Evolutionary conservation across 139 green algal species (phyloP).

Genomic region (Raphidocelis subcapitata): DNA sequence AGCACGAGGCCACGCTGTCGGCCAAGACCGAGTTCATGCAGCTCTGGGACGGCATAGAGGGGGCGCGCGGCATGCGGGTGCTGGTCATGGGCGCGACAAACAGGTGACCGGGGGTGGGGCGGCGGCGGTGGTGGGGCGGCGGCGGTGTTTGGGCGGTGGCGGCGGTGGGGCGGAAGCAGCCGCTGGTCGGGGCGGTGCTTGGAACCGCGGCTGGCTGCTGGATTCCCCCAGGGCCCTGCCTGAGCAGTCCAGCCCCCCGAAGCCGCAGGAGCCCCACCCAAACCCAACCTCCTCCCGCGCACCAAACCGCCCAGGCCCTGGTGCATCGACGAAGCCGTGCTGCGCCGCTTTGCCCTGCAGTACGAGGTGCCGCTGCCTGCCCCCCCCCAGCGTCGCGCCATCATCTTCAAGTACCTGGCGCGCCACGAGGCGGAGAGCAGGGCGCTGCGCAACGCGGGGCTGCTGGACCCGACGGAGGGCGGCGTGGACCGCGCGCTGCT

Average conservation of each 20-base stretch:
- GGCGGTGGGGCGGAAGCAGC: too few relatives aligned
- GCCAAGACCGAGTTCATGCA: conserved; percentile 97
- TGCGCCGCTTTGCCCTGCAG: conserved; percentile 64
- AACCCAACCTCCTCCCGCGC: too few relatives aligned
- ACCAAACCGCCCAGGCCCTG: conserved; percentile 27
- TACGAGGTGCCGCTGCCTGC: conserved; percentile 74
- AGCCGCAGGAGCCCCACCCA: conserved; percentile 63
- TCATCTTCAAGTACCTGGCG: conserved; percentile 59
- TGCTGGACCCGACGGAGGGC: conserved; percentile 2
- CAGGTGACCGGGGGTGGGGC: not conserved
- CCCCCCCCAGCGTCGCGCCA: conserved; percentile 50
- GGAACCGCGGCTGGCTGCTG: too few relatives aligned
- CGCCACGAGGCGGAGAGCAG: conserved; percentile 23
- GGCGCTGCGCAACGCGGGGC: not conserved
- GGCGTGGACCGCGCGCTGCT: conserved; percentile 30
- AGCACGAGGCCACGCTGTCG: conserved; percentile 86
- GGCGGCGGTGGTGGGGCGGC: too few relatives aligned
- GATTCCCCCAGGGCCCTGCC: too few relatives aligned
- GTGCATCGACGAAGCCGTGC: conserved; percentile 59
- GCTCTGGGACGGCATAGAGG: conserved; percentile 94
- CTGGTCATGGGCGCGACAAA: conserved; percentile 93
- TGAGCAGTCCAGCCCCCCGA: conserved; percentile 50
- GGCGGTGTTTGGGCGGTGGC: too few relatives aligned
- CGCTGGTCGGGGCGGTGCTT: too few relatives aligned
- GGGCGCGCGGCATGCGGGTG: conserved; percentile 50